Base-by-base conservation (phyloP, 179 eudicot species). In the Carnegiea gigantea region DNA sequence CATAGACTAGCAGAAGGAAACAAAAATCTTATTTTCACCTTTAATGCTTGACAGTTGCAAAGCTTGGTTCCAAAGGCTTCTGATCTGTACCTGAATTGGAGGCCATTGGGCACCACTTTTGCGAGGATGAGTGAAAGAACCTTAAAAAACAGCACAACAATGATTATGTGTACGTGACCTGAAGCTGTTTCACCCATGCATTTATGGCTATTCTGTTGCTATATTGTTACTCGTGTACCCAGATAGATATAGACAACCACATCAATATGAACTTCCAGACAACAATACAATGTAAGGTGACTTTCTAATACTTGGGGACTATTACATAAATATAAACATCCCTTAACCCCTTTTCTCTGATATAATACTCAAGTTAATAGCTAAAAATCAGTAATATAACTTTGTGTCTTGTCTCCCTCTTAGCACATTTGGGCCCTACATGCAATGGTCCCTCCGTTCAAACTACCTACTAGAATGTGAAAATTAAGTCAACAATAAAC, bases 141-240 rank as follows among this genome's bases (percentile, higher is more conserved):
- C 73, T 82, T 26, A 85, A 80, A 77, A 48, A 57, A 60, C 70
- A 83, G 36, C 54, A 80, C 46, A 77, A 80, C 30, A 49, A 65
- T 76, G 77, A 85, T 80, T 83, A 83, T 28, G 51, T 46, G 13
- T 81, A 82, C 78, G 77, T 85, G 73, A 73, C 68, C 26, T 62
- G 79, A 73, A 79, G 74, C 21, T 85, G 88, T 80, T 85, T 85
- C 77, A 82, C 30, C 30, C 30, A 28, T 28, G 30, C 30, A 28
- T 28, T 28, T 28, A 28, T 28, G 30, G 30, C 30, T 28, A 49
- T 20, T 81, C 54, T 85, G 68, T 53, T 81, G 83, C 18, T 86
- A 86, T 51, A 77, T 86, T 72, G 85, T 86, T 77, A 80, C 88
- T 40, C 84, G 80, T 67, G 79, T 86, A 67, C 86, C 84, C 20